These are phyloP conservation scores for Globisporangium okanoganense DNA, from an alignment of 352 stramenopile species.

Conservation along the genomic window DNA sequence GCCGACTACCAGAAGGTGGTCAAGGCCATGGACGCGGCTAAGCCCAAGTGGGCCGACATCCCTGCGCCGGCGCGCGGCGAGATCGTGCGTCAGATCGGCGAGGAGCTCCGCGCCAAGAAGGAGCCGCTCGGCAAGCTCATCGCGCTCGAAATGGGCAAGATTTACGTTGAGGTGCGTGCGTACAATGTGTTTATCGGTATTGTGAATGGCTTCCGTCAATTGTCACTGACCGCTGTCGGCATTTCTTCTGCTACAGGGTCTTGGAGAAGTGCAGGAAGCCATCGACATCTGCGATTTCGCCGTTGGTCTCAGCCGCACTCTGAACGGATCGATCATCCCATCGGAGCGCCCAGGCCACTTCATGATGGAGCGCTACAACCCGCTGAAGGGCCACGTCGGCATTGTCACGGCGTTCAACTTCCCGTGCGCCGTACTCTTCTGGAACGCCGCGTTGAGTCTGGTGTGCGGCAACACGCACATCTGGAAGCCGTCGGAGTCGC, in stretches of 20 bases:
- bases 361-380: constrained; percentile 94
- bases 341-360: constrained; percentile 90
- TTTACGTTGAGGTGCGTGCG: constrained; percentile 72
- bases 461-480: constrained; percentile 91
- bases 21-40: constrained; percentile 76
- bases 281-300: constrained; percentile 95
- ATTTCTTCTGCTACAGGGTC: constrained; percentile 35
- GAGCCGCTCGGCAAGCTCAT: constrained; percentile 89
- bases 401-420: constrained; percentile 96
- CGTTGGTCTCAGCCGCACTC: constrained; percentile 84
- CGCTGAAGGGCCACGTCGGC: constrained; percentile 89
- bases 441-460: constrained; percentile 89
- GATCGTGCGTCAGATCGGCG: constrained; percentile 91
- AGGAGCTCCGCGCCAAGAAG: constrained; percentile 87
- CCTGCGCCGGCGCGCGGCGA: constrained; percentile 87
- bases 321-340: constrained; percentile 89
- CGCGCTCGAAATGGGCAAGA: constrained; percentile 93
- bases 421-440: constrained; percentile 87
- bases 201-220: not conserved
- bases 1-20: constrained; percentile 86
- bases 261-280: constrained; percentile 92
- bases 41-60: constrained; percentile 79
- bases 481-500: constrained; percentile 90
- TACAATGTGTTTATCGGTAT: not conserved
- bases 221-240: constrained; percentile 2